Evolutionary conservation across 805 yeast species (phyloP).

Genomic region (Hanseniaspora guilliermondii): DNA sequence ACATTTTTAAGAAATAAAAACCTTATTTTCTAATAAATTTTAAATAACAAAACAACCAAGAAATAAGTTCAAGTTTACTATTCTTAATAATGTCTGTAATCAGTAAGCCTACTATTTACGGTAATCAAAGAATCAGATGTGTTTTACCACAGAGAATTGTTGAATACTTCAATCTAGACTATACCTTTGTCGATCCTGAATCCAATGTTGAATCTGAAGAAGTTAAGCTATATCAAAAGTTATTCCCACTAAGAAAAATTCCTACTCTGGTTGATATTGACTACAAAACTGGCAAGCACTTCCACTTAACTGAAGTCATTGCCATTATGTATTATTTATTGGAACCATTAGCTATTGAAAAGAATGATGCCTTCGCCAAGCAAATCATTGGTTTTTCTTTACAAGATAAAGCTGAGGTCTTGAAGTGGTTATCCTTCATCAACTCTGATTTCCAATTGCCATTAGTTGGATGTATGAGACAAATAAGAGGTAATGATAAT

Average conservation of each 20-base stretch:
- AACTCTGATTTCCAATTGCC: conserved; percentile 51
- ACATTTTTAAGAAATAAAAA: too few relatives aligned
- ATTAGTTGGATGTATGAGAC: conserved; percentile 23
- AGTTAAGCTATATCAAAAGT: conserved; percentile 27
- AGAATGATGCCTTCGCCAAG: conserved; percentile 25
- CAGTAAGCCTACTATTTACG: conserved; percentile 29
- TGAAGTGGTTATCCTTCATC: conserved; percentile 66
- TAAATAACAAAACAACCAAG: neutral
- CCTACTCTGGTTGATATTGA: conserved; percentile 53
- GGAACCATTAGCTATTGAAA: conserved; percentile 34
- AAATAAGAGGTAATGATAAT: conserved; percentile 42
- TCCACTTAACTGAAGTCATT: conserved; percentile 54
- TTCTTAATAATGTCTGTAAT: conserved; percentile 1
- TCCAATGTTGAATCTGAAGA: conserved; percentile 30
- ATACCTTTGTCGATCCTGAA: conserved; percentile 32
- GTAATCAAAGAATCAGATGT: conserved; percentile 23
- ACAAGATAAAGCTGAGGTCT: conserved; percentile 54
- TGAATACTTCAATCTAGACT: conserved; percentile 48
- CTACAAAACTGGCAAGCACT: conserved; percentile 41
- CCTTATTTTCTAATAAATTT: too few relatives aligned
- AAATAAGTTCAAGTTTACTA: neutral
- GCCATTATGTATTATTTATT: conserved; percentile 47
- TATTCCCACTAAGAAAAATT: conserved; percentile 50
- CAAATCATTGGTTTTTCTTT: conserved; percentile 28
- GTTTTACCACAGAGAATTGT: conserved; percentile 35